phyloP scores from a whole-genome alignment of 495 filamentous ascomycete species.

The Hamigera avellanea region DNA sequence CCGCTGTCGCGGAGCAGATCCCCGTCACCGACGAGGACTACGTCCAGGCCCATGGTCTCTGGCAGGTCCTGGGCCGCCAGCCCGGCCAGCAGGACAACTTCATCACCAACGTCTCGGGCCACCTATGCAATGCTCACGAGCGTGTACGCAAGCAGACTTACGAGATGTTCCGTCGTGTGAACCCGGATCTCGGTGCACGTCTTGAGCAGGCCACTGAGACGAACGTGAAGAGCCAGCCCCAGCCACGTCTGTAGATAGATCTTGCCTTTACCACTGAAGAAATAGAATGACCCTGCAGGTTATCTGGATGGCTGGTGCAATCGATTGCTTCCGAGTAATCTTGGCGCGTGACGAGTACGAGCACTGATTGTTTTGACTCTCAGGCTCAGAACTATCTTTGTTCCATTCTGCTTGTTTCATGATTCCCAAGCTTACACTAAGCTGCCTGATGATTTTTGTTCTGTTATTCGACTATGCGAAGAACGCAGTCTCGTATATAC shows the following conservation, averaged over 20 bases:
- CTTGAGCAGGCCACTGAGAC: conserved; percentile 34
- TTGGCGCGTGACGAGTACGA: too few relatives aligned
- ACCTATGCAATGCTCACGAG: conserved; percentile 36
- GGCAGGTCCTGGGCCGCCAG: conserved; percentile 51
- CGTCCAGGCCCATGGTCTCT: conserved; percentile 51
- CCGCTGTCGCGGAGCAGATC: conserved; percentile 30
- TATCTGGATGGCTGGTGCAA: too few relatives aligned
- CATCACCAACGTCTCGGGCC: conserved; percentile 46
- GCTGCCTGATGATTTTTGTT: too few relatives aligned
- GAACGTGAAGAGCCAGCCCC: background rate
- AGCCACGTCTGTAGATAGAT: background rate
- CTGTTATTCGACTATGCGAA: too few relatives aligned
- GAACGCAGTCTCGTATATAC: too few relatives aligned
- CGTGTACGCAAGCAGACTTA: conserved; percentile 47
- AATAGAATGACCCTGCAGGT: too few relatives aligned
- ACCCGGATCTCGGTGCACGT: conserved; percentile 29
- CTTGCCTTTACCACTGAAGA: too few relatives aligned
- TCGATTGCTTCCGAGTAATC: too few relatives aligned
- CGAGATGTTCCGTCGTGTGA: conserved; percentile 34
- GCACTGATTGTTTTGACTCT: too few relatives aligned
- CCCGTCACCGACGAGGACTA: conserved; percentile 48
- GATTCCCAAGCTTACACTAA: too few relatives aligned
- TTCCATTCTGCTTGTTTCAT: too few relatives aligned
- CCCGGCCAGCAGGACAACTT: conserved; percentile 58
- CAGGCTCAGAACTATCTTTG: too few relatives aligned